A percentile compares a stretch with the other conserved stretches of the same genome.
These are phyloP conservation scores for Leucocoprinus birnbaumii DNA, from an alignment of 768 basidiomycete species.

Conservation along the genomic window DNA sequence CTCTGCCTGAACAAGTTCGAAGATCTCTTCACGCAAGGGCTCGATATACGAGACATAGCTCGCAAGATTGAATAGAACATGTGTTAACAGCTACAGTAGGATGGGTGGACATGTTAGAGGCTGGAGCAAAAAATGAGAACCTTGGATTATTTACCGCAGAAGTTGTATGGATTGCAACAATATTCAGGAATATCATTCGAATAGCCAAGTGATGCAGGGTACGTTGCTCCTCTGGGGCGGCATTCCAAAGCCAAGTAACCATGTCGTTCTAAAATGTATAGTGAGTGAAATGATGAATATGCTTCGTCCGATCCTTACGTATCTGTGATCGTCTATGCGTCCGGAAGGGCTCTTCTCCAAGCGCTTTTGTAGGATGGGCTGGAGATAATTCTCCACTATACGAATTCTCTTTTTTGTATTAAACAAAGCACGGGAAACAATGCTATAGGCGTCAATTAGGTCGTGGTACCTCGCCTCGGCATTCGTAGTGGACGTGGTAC, in stretches of 20 bases:
- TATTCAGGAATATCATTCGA: constrained; percentile 32
- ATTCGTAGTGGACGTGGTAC: neutral
- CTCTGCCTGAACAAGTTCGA: constrained; percentile 21
- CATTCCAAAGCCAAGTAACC: constrained; percentile 37
- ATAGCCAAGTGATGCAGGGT: constrained; percentile 22
- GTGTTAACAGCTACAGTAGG: constrained; percentile 28
- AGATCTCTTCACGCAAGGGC: constrained; percentile 38
- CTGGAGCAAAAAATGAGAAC: neutral
- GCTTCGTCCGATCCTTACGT: too few species aligned
- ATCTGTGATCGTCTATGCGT: too few species aligned
- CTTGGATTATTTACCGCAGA: constrained; percentile 27
- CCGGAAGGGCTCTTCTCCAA: neutral
- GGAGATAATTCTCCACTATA: neutral
- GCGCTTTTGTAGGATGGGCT: neutral
- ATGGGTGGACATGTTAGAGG: too few species aligned
- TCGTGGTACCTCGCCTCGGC: neutral
- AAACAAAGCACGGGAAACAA: neutral
- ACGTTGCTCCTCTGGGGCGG: constrained; percentile 20
- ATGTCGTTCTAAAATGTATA: constrained; percentile 33
- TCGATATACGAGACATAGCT: constrained; percentile 28
- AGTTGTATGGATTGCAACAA: constrained; percentile 34
- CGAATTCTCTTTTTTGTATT: neutral
- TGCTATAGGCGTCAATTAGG: neutral
- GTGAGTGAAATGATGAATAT: too few species aligned
- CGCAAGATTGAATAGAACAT: constrained; percentile 35